Evolutionary conservation across 192 early-diverging fungal species (phyloP).

Genomic region (Thoreauomyces humboldtii): DNA sequence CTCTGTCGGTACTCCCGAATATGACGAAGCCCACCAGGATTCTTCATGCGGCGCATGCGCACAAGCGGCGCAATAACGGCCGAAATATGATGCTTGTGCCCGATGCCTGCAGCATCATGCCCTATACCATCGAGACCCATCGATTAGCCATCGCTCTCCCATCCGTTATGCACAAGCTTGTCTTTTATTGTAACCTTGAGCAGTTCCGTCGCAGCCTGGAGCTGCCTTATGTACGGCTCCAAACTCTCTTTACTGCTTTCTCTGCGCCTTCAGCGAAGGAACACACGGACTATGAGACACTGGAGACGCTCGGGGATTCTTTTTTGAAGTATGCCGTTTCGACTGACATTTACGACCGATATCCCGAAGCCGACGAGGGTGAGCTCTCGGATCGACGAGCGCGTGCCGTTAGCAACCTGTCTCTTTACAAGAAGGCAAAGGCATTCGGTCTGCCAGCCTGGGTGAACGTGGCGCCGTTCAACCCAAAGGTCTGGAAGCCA

Average conservation of each 20-base stretch:
- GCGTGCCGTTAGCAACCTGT: conserved; percentile 71
- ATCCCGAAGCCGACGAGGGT: conserved; percentile 74
- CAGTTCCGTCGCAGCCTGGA: conserved; percentile 22
- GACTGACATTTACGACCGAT: conserved; percentile 65
- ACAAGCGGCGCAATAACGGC: neutral
- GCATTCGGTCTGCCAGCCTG: conserved; percentile 53
- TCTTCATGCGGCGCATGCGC: too few relatives aligned
- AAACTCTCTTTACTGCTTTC: conserved; percentile 57
- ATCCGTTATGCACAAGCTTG: conserved; percentile 37
- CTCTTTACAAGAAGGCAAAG: conserved; percentile 60
- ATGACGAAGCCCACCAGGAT: too few relatives aligned
- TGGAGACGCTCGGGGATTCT: conserved; percentile 86
- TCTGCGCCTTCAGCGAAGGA: conserved; percentile 67
- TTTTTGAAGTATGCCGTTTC: conserved; percentile 77
- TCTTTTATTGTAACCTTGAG: conserved; percentile 26
- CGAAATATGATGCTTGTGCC: conserved; percentile 27
- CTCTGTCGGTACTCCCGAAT: too few relatives aligned
- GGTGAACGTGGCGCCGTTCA: conserved; percentile 65
- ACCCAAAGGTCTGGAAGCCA: conserved; percentile 35
- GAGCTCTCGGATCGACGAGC: conserved; percentile 71
- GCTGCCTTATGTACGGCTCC: conserved; percentile 15
- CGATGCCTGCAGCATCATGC: conserved; percentile 35
- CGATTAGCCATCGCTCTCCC: conserved; percentile 30
- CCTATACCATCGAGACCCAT: conserved; percentile 29
- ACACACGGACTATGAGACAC: conserved; percentile 80